Evolutionary conservation across 495 filamentous ascomycete genomes (phyloP).

Genomic region (Trichoderma asperelloides): DNA sequence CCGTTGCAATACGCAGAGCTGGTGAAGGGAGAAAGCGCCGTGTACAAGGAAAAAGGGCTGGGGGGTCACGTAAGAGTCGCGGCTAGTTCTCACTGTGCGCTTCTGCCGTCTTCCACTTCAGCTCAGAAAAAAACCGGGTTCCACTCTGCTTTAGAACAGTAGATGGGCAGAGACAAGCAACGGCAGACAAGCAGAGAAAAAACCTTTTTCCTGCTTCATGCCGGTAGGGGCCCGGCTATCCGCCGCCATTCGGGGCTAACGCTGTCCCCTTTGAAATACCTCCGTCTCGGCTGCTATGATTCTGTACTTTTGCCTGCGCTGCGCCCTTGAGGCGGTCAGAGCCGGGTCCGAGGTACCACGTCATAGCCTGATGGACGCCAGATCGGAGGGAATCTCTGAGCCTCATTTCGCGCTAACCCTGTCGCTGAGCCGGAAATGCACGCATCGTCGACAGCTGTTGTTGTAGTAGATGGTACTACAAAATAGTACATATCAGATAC

Average conservation of each 20-base stretch:
- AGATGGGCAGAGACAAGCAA: neutral
- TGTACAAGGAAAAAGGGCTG: neutral
- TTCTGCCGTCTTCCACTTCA: neutral
- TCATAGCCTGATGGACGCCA: neutral
- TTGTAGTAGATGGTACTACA: no score
- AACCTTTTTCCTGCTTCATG: neutral
- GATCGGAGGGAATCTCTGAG: neutral
- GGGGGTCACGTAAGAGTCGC: neutral
- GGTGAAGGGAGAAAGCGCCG: neutral
- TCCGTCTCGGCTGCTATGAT: neutral
- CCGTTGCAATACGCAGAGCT: neutral
- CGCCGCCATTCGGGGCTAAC: neutral
- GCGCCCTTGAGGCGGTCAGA: no score
- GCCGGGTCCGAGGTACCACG: neutral
- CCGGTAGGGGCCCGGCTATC: constrained; percentile 1
- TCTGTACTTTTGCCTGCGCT: neutral
- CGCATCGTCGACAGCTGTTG: no score
- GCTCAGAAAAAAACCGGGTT: neutral
- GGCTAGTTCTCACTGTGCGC: neutral
- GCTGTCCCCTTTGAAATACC: neutral
- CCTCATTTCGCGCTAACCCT: neutral
- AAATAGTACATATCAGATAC: no score
- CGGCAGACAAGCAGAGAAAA: neutral
- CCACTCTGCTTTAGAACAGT: neutral
- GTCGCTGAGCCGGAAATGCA: no score